Base-by-base conservation (phyloP, 192 early-diverging fungal species). In the Chytriomyces hyalinus region DNA sequence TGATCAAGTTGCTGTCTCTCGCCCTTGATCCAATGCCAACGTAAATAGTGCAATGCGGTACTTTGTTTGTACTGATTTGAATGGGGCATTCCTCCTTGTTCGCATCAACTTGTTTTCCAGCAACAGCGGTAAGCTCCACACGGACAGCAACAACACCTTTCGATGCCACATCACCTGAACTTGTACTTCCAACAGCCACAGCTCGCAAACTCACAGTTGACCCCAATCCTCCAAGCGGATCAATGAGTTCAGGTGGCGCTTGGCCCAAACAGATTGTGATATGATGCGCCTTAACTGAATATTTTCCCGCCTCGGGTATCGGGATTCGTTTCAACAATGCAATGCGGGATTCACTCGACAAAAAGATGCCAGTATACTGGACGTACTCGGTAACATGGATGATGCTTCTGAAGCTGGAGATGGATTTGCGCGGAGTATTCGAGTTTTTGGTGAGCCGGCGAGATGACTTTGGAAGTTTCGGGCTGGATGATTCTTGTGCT, bases 21-120 rank as follows among this genome's bases (percentile, higher is more conserved):
- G 84, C 74, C 67, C 60, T 72, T 2, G 20, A 65, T 28, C 36
- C 70, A 6, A 75, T 72, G 6, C 49, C 36, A 17, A 85, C 76
- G 64, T 48, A 44, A 10, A 88, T 24, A 15, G 83, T 86, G 73
- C 84, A 77, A 75, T 88, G 87, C 22, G 83, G 81, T 4, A 67
- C 79, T 48, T 50, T 75, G 67, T 84, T 82, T 0, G 65, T 66
- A 24, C 84, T 82, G 8, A 76, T 49, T 57, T 57, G 15, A 72
- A 47, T 5, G 70, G 76, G 51, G 28, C 36, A n/a, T 26, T 47
- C 22, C 28, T 17, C 17, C 49, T n/a, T n/a, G 15, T 57, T 13
- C 20, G 53, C 3, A 57, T 3, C 7, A 15, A 6, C 53, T n/a
- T 20, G 53, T 3, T 20, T 57, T 13, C 53, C 20, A 57, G 53